Conservation (phyloP, 176 grass and related monocot genomes). For the Puya raimondii region DNA sequence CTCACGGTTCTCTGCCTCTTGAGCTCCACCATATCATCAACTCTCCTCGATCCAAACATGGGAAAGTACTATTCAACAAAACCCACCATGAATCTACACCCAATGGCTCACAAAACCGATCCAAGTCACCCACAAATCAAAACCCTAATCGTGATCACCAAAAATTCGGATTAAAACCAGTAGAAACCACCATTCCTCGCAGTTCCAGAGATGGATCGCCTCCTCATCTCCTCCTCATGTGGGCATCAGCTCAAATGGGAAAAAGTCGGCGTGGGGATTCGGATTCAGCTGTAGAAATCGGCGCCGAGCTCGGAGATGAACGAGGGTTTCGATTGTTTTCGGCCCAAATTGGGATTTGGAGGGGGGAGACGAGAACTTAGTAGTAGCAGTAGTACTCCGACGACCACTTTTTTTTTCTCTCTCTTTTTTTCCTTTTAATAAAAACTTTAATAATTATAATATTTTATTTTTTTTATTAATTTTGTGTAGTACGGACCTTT, state of each 20-base stretch:
- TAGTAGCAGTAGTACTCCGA: no score
- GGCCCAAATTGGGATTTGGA: not conserved
- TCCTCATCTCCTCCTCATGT: not conserved
- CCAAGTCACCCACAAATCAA: not conserved
- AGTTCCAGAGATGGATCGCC: not conserved
- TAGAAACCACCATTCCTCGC: constrained; percentile 5
- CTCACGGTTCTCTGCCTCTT: constrained; percentile 67
- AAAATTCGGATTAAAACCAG: not conserved
- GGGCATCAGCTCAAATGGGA: not conserved
- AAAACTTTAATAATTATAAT: no score
- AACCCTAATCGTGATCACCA: constrained; percentile 2
- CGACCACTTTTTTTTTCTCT: no score
- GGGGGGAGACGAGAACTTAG: no score
- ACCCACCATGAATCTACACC: constrained; percentile 12
- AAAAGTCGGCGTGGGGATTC: not conserved
- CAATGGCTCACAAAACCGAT: constrained; percentile 15
- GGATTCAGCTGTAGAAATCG: not conserved
- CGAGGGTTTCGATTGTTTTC: not conserved
- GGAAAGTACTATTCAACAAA: constrained; percentile 3
- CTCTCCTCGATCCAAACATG: constrained; percentile 65
- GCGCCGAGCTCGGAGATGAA: not conserved
- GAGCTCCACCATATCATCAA: constrained; percentile 52
- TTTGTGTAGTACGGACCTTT: no score
- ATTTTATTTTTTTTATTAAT: no score
- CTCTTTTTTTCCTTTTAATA: no score